Evolutionary conservation across 108 stramenopile genomes (phyloP).

Genomic region (Mayamaea pseudoterrestris): DNA sequence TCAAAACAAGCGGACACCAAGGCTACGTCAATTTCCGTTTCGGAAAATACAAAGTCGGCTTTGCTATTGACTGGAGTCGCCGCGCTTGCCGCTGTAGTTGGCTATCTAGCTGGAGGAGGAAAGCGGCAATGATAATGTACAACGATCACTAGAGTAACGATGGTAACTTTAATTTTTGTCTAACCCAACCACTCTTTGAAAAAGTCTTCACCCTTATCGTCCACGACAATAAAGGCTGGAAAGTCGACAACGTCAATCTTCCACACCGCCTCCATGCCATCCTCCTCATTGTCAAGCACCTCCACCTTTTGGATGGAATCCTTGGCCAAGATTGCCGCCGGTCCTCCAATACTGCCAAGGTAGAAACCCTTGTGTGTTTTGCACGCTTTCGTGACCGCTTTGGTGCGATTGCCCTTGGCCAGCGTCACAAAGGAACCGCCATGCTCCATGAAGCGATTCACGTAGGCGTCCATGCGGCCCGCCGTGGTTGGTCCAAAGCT

Average conservation of each 20-base stretch:
- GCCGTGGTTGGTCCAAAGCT: slow-evolving; percentile 95
- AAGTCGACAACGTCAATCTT: slow-evolving; percentile 95
- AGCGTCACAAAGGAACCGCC: slow-evolving; percentile 89
- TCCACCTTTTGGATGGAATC: slow-evolving; percentile 93
- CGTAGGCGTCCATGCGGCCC: slow-evolving; percentile 96
- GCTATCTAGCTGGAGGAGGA: not conserved
- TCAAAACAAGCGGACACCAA: too few species aligned
- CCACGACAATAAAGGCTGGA: slow-evolving; percentile 94
- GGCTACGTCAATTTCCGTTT: too few species aligned
- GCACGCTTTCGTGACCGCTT: slow-evolving; percentile 88
- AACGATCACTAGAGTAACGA: too few species aligned
- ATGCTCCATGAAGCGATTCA: slow-evolving; percentile 83
- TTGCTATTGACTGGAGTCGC: not conserved
- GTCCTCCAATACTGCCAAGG: slow-evolving; percentile 91
- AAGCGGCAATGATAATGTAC: too few species aligned
- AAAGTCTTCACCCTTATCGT: slow-evolving; percentile 95
- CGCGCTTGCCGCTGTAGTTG: not conserved
- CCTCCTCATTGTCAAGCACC: slow-evolving; percentile 92
- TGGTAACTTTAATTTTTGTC: not conserved
- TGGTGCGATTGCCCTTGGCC: slow-evolving; percentile 91
- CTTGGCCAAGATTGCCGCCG: slow-evolving; percentile 93
- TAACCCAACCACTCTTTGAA: slow-evolving; percentile 90
- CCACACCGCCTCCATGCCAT: slow-evolving; percentile 98
- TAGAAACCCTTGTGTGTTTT: slow-evolving; percentile 96
- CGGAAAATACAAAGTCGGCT: too few species aligned